Evolutionary conservation across 768 basidiomycete species (phyloP).

Genomic region (Termitomyces sp.): DNA sequence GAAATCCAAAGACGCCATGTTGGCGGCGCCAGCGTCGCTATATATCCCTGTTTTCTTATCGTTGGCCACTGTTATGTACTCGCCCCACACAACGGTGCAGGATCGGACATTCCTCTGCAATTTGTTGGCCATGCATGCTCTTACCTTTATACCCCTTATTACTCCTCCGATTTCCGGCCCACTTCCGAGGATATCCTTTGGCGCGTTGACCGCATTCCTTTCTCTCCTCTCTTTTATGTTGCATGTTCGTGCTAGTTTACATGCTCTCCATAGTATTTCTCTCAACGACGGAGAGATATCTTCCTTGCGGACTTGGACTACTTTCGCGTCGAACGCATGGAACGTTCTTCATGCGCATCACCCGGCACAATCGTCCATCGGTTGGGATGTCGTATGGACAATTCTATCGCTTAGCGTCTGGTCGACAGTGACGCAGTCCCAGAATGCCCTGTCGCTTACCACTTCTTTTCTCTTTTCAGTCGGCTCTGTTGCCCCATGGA

Average conservation of each 20-base stretch:
- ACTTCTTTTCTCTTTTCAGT: conserved; percentile 6
- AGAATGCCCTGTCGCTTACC: neutral
- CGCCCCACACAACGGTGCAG: conserved; percentile 38
- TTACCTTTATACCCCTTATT: conserved; percentile 53
- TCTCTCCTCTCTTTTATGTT: conserved; percentile 4
- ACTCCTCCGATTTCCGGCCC: conserved; percentile 11
- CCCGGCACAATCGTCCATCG: conserved; percentile 63
- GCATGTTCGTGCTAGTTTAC: neutral
- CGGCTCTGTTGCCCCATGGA: conserved; percentile 12
- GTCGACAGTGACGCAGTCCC: conserved; percentile 15
- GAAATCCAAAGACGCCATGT: neutral
- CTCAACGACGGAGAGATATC: neutral
- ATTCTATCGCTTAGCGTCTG: conserved; percentile 38
- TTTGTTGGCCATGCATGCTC: conserved; percentile 57
- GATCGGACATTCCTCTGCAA: conserved; percentile 48
- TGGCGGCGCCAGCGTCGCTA: conserved; percentile 22
- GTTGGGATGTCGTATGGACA: conserved; percentile 65
- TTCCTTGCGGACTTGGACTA: conserved; percentile 19
- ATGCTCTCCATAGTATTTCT: neutral
- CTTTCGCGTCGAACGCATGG: conserved; percentile 25
- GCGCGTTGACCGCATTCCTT: neutral
- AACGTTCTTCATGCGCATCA: conserved; percentile 46
- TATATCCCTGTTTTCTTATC: conserved; percentile 44
- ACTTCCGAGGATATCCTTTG: neutral
- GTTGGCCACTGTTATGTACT: conserved; percentile 39